Evolutionary conservation across 768 basidiomycete genomes (phyloP).

Genomic region (Cystobasidium tubakii): DNA sequence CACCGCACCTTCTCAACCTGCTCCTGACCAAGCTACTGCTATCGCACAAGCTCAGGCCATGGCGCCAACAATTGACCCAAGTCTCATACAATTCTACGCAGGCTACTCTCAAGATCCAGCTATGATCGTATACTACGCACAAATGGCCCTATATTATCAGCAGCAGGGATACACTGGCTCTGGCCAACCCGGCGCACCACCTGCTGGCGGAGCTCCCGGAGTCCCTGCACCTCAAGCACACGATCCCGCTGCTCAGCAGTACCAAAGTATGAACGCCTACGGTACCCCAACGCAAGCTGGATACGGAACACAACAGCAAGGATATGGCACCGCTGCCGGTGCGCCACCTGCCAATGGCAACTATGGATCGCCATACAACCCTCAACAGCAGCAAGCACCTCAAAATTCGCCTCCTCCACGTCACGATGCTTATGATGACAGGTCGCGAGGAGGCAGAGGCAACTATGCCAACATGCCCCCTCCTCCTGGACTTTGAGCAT

Average conservation of each 20-base stretch:
- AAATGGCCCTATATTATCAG: constrained; percentile 27
- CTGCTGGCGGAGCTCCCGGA: background rate
- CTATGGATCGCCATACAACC: constrained; percentile 22
- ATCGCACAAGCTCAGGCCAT: constrained; percentile 33
- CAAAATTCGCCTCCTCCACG: background rate
- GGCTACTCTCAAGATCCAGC: constrained; percentile 34
- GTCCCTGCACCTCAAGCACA: constrained; percentile 2
- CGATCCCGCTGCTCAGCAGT: constrained; percentile 14
- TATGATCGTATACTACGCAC: constrained; percentile 33
- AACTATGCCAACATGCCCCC: constrained; percentile 35
- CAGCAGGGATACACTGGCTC: constrained; percentile 26
- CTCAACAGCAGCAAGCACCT: constrained; percentile 12
- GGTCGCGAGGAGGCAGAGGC: constrained; percentile 1
- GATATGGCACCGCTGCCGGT: background rate
- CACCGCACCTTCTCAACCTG: background rate
- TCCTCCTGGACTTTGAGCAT: constrained; percentile 19
- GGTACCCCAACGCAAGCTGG: constrained; percentile 28
- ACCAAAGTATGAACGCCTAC: constrained; percentile 28
- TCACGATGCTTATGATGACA: constrained; percentile 2
- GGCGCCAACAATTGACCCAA: constrained; percentile 22
- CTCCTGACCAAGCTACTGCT: background rate
- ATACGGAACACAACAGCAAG: constrained; percentile 3
- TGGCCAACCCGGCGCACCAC: background rate
- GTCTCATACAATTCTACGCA: constrained; percentile 29
- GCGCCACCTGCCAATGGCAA: background rate